phyloP scores from a whole-genome alignment of 805 yeast genomes.

The Saccharomycopsis guyanensis region DNA sequence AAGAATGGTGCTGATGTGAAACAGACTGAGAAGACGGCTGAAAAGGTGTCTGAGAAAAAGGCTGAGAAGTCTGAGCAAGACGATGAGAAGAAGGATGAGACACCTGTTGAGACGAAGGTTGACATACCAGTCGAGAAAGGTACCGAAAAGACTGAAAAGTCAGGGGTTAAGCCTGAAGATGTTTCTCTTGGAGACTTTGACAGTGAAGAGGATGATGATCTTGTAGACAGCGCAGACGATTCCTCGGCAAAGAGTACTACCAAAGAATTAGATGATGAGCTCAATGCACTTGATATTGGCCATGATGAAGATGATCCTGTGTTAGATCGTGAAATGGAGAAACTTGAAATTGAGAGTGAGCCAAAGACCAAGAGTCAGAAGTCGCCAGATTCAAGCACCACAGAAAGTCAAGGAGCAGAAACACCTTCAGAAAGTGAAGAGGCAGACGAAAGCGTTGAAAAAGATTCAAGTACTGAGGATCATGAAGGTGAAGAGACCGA shows the following conservation, averaged over 20 bases:
- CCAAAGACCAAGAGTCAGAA: no score
- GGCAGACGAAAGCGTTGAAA: no score
- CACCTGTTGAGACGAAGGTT: background rate
- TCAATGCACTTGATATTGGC: background rate
- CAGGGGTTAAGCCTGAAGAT: background rate
- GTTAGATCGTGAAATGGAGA: background rate
- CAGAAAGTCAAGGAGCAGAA: background rate
- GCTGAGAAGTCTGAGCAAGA: background rate
- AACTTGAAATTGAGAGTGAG: background rate
- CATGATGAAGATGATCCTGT: background rate
- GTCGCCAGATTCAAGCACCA: background rate
- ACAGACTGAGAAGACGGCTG: no score
- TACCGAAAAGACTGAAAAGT: background rate
- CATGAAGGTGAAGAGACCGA: background rate
- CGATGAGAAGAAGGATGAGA: conserved; percentile 1
- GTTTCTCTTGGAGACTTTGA: no score
- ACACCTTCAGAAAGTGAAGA: background rate
- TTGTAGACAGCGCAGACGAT: no score
- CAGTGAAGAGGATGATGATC: no score
- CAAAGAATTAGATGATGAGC: background rate
- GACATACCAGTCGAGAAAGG: background rate
- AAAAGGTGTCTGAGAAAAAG: no score
- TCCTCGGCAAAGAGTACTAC: no score
- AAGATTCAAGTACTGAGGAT: background rate
- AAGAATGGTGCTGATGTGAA: no score